Base-by-base conservation (phyloP, 1,284 basidiomycete species). In the Trametes versicolor region DNA sequence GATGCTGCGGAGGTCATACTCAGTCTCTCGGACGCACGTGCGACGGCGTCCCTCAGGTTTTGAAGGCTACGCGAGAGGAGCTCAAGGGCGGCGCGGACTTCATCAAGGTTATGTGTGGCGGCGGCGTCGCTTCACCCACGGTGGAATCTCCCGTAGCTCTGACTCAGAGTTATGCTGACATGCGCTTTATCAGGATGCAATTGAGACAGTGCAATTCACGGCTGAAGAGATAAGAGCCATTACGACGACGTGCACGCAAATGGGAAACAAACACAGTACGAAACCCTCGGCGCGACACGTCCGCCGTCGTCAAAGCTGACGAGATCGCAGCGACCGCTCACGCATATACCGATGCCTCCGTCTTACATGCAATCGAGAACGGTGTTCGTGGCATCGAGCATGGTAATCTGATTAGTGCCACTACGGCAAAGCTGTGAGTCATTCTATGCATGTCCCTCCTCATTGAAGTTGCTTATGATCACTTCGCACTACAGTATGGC, bases 161-260 rank as follows among this genome's bases (percentile, higher is more conserved):
- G 17, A 12, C 12, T 13, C 23, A 29, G 23, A 8, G 29, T 15
- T 7, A 54, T 12, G n/a, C 21, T 37, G 17, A 17, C n/a, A n/a
- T 21, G 19, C 23, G 19, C 13, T 52, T n/a, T 23, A 19, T 4
- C 45, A 73, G 50, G 83, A 85, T 63, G 75, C 76, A 0, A 81
- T 85, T 45, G 82, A 85, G 69, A 80, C 78, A 1, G 75, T 82
- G 0, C 84, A 85, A 68, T 84, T 80, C 68, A 79, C 79, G 0
- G 73, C 78, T 0, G 82, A 83, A 17, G 83, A 85, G 72, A 75
- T 85, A 15, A 70, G 69, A 23, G 83, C 83, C 0, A 81, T 84
- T 64, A 83, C 81, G 3, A 77, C 74, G n/a, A 83, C 82, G 0
- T 81, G 79, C 57, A 71, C 68, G 63, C 79, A 81, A 59, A 83